A percentile compares a stretch with the other conserved stretches of the same genome.
phyloP scores from a whole-genome alignment of 495 filamentous ascomycete genomes.

The Bacidia rubella region DNA sequence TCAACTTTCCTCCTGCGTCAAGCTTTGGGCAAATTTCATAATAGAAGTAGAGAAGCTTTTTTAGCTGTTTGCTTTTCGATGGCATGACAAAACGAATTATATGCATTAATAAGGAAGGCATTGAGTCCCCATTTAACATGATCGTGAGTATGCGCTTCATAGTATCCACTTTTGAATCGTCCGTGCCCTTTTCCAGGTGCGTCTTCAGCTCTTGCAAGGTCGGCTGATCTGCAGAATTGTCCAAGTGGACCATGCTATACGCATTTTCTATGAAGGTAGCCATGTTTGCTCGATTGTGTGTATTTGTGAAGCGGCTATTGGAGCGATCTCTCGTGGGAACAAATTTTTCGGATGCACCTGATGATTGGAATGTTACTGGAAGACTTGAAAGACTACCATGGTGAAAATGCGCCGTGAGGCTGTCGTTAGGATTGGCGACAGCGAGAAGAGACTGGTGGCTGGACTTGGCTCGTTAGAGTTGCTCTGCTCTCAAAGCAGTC shows the following conservation, averaged over 20 bases:
- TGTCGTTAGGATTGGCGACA: too few species aligned
- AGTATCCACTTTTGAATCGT: slow-evolving; percentile 93
- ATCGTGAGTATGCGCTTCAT: slow-evolving; percentile 96
- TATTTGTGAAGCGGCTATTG: too few species aligned
- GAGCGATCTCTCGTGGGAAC: too few species aligned
- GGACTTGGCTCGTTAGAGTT: too few species aligned
- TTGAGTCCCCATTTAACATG: slow-evolving; percentile 96
- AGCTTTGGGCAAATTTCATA: slow-evolving; percentile 98
- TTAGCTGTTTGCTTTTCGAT: slow-evolving; percentile 86
- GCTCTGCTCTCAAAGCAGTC: too few species aligned
- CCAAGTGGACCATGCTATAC: slow-evolving; percentile 89
- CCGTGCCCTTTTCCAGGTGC: slow-evolving; percentile 92
- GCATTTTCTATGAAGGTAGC: slow-evolving; percentile 84
- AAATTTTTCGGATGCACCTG: too few species aligned
- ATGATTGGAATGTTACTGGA: too few species aligned
- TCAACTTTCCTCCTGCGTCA: slow-evolving; percentile 79
- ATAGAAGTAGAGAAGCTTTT: slow-evolving; percentile 98
- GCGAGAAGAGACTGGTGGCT: too few species aligned
- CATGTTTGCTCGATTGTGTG: slow-evolving; percentile 44
- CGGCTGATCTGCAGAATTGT: slow-evolving; percentile 87
- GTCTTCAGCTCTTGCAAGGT: slow-evolving; percentile 79
- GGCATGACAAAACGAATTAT: slow-evolving; percentile 99
- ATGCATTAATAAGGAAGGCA: slow-evolving; percentile 94
- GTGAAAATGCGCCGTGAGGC: too few species aligned
- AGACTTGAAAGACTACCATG: too few species aligned